Evolutionary conservation across 2,329 filamentous ascomycete species (phyloP), one percentile per base, ranked within the genome.

Genomic region (Pyrenophora seminiperda): DNA sequence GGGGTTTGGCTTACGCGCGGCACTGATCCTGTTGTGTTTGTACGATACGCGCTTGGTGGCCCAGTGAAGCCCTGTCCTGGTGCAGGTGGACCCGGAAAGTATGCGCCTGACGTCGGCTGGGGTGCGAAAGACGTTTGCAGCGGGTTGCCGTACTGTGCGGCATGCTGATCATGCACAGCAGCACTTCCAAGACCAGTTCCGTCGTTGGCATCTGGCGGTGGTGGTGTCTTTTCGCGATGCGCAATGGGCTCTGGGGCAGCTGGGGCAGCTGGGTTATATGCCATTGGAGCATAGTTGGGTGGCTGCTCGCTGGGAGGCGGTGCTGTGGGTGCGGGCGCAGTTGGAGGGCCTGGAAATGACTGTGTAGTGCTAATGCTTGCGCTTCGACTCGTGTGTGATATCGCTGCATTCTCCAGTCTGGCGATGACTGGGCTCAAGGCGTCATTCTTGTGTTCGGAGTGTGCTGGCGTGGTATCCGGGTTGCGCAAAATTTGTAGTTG

Each of bases 191-290:
- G 66, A 1, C 77, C 77, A 14, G 75, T 79, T 3, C 78, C 78
- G 47, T 66, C 75, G 10, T 79, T 82, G 31, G 79, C 83, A 61
- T 91, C 89, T 27, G 86, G 82, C 3, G 87, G 87, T 3, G 89
- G 84, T 1, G 89, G 89, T 0, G 89, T 93, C 79, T 91, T 91
- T 71, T 92, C 89, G 39, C 89, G 81, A 68, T 89, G 83, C 15
- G 81, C 78, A 42, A 91, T 84, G 17, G 82, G 79, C 69, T 92
- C 89, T 0, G 89, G 88, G 0, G 88, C 87, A 0, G 88, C 81
- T 4, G 89, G 89, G 1, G 89, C 88, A 0, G 89, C 89, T 3
- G 89, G 89, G 66, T 92, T 92, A 67, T 92, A 92, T 2, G 87
- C 83, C 75, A 90, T 84, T 0, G 87, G 86, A 6, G 74, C 78